Conservation (phyloP, 2,329 filamentous ascomycete species). For the Alternaria burnsii region DNA sequence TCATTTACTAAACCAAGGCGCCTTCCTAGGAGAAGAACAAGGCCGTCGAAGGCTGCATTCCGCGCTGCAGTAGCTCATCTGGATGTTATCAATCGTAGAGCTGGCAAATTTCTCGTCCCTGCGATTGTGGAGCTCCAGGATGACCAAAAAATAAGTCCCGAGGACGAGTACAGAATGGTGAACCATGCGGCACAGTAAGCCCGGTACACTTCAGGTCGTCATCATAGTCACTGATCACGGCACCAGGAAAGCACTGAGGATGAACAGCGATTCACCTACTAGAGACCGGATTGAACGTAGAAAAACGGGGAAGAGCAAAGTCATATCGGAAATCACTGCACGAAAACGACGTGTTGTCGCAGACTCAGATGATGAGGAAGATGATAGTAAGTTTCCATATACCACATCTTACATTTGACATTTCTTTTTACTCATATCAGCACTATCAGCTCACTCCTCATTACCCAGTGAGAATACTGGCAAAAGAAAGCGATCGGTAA, state of each 20-base stretch:
- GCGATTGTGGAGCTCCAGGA: neutral
- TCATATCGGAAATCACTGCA: no score
- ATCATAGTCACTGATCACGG: neutral
- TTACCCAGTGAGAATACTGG: neutral
- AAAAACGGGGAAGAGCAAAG: neutral
- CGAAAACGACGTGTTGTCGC: neutral
- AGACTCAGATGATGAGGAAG: neutral
- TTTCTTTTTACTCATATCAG: rapidly evolving
- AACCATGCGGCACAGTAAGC: neutral
- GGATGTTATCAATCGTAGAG: neutral
- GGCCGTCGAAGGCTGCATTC: neutral
- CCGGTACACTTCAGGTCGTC: rapidly evolving
- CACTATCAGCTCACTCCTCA: neutral
- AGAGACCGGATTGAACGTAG: neutral
- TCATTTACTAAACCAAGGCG: neutral
- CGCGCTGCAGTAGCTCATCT: neutral
- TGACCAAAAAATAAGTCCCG: neutral
- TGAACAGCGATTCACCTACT: neutral
- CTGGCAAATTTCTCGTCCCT: neutral
- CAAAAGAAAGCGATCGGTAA: neutral
- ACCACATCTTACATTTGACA: neutral
- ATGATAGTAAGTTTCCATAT: neutral
- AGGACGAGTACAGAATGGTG: neutral
- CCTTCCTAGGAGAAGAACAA: neutral
- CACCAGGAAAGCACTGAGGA: neutral